Evolutionary conservation across 106 monocot genomes (phyloP), one percentile per base, ranked within the genome.

Genomic region (Allium fistulosum): DNA sequence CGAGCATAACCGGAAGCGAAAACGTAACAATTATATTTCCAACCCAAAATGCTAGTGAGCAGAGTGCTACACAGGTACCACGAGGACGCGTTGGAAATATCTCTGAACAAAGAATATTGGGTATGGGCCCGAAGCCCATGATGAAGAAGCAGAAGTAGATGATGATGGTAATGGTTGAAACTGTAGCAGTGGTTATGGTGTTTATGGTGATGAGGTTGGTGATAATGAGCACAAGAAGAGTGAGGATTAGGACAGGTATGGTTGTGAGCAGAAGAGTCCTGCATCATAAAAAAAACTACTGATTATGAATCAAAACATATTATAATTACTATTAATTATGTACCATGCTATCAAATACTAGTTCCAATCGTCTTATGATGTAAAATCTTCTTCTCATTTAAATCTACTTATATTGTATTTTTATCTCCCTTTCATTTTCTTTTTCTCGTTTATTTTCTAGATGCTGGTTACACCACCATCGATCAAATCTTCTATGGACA

Each of bases 61-160:
- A 78, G 58, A 72, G 47, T 7, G 72, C 59, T 4, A 78, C 72
- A 71, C 78, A 78, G 2, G 68, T 55, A 2, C 78, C 78, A 61
- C 78, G 78, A 26, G 71, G 62, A 1, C 68, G 67, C 1, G 77
- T 77, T 37, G 77, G 77, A 46, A 77, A 77, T 49, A 77, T 77
- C 66, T 77, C 77, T 1, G 77, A 48, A 11, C 77, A 77, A 22
- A 77, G 59, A 49, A 77, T 77, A 48, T 71, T 77, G 15, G 77
- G 77, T 27, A 77, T 66, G 5, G 77, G 77, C 8, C 71, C 77
- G 11, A 77, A 77, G n/a, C 76, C 76, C 76, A 72, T 66, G 51
- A 78, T 66, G 45, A 78, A 78, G 77, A 51, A 60, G 53, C 77
- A 78, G 77, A 78, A 46, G 71, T 78, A 78, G 58, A 72, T 26